Base-by-base conservation (phyloP, 2,329 filamentous ascomycete genomes). In the Aureobasidium sp. region DNA sequence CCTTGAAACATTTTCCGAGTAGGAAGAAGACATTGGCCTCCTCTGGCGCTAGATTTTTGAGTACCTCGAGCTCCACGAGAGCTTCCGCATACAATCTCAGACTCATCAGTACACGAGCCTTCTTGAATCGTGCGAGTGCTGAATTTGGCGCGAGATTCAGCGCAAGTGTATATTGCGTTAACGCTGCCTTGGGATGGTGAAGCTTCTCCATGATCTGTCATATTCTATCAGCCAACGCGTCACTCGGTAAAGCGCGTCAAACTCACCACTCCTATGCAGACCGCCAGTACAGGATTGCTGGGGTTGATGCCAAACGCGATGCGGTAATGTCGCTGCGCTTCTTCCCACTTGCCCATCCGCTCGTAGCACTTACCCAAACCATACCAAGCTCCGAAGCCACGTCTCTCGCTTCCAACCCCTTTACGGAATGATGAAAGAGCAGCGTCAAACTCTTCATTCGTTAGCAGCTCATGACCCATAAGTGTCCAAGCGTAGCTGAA, bases 341-440 rank as follows among this genome's bases (percentile, higher is more conserved):
- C 88, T 57, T 95, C 88, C 62, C 66, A 60, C 58, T 68, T 67
- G 56, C 66, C 64, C 60, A 68, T 64, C 17, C 73, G 74, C 47
- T 77, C 68, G 66, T 88, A 86, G 17, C 88, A 73, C 16, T 78
- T 88, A 6, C 80, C 81, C n/a, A 85, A 69, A 17, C 93, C 93
- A 67, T 97, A 98, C 80, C 94, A 97, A n/a, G 91, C 93, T 65
- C 96, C 95, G 74, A 97, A 98, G 66, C 96, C 91, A 17, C 91
- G 83, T 53, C 80, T 83, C 64, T 98, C 90, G 0, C 88, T 89
- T 39, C 84, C 81, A 60, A 98, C 87, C 1, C 89, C 90, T 50
- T 85, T 81, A 29, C 94, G 83, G 68, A 96, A 98, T 2, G 89
- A 85, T 34, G 84, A 82, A 39, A 95, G 79, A 0, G 93, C 93